A percentile compares a stretch with the other conserved stretches of the same genome.
Evolutionary conservation across 108 stramenopile species (phyloP).

Genomic region (Pseudonitzschia delicatissima): DNA sequence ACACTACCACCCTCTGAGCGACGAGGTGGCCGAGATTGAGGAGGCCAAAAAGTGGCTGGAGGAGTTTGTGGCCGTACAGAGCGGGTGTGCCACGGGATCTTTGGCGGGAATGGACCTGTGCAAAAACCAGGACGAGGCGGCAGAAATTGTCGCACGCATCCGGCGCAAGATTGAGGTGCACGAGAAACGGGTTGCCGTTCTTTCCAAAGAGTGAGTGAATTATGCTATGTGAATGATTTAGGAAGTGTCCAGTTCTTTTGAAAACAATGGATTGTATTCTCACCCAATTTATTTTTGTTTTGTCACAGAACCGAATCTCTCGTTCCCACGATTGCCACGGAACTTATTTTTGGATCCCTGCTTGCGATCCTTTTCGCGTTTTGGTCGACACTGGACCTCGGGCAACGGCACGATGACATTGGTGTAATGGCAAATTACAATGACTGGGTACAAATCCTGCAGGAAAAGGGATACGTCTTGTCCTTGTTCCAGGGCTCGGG

Average conservation of each 20-base stretch:
- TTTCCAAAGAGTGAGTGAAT: background rate
- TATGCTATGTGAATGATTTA: no score
- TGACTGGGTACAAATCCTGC: background rate
- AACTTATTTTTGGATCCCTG: background rate
- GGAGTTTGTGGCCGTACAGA: background rate
- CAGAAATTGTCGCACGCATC: constrained; percentile 8
- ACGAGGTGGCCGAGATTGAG: background rate
- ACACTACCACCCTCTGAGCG: background rate
- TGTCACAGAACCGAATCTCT: constrained; percentile 1
- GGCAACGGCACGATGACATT: constrained; percentile 4
- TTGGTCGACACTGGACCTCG: constrained; percentile 13
- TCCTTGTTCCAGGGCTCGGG: no score
- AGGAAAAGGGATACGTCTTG: constrained; percentile 11
- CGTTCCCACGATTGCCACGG: constrained; percentile 10
- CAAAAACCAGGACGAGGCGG: background rate
- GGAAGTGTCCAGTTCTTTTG: no score
- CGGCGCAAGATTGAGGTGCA: background rate
- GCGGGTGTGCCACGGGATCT: background rate
- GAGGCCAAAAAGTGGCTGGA: background rate
- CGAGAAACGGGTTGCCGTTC: background rate
- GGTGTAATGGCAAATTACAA: background rate
- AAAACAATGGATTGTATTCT: no score
- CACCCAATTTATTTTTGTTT: background rate
- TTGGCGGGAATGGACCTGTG: background rate
- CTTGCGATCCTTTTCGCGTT: background rate